phyloP scores from a whole-genome alignment of 1,284 basidiomycete genomes.

The Pseudozyma flocculosa region DNA sequence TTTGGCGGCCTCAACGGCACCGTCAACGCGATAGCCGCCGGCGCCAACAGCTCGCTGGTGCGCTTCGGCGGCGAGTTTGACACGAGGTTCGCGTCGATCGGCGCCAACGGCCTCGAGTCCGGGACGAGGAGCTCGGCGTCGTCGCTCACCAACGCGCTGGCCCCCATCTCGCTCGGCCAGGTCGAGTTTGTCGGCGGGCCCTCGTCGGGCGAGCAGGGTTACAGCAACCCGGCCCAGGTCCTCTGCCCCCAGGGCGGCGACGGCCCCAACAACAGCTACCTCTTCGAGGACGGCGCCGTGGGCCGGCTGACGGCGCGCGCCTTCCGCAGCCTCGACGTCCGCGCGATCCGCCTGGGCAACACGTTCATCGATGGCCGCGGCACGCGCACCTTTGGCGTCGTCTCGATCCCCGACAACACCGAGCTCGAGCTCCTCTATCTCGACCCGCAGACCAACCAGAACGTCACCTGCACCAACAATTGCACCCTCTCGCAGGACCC shows the following conservation, averaged over 20 bases:
- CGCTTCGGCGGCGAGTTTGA: conserved; percentile 84
- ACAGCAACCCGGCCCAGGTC: conserved; percentile 71
- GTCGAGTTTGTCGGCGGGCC: conserved; percentile 73
- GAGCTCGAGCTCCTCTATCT: conserved; percentile 74
- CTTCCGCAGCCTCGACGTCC: conserved; percentile 71
- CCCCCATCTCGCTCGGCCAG: conserved; percentile 59
- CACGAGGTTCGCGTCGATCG: conserved; percentile 64
- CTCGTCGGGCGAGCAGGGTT: conserved; percentile 68
- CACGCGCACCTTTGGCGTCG: conserved; percentile 75
- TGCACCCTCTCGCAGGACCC: conserved; percentile 60
- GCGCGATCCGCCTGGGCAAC: conserved; percentile 85
- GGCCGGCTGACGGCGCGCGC: conserved; percentile 72
- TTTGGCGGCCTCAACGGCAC: conserved; percentile 80
- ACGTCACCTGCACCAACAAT: conserved; percentile 62
- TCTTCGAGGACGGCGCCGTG: conserved; percentile 73
- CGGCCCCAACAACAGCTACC: conserved; percentile 78
- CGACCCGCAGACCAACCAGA: conserved; percentile 73
- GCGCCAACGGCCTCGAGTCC: conserved; percentile 19
- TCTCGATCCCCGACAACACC: conserved; percentile 80
- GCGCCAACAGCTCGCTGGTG: conserved; percentile 71
- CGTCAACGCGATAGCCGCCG: conserved; percentile 76
- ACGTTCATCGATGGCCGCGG: conserved; percentile 77
- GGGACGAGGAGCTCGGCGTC: conserved; percentile 63
- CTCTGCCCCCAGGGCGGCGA: conserved; percentile 80
- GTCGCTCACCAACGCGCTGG: conserved; percentile 39